phyloP scores from a whole-genome alignment of 306 rosid genomes.

The Medicago arabica region DNA sequence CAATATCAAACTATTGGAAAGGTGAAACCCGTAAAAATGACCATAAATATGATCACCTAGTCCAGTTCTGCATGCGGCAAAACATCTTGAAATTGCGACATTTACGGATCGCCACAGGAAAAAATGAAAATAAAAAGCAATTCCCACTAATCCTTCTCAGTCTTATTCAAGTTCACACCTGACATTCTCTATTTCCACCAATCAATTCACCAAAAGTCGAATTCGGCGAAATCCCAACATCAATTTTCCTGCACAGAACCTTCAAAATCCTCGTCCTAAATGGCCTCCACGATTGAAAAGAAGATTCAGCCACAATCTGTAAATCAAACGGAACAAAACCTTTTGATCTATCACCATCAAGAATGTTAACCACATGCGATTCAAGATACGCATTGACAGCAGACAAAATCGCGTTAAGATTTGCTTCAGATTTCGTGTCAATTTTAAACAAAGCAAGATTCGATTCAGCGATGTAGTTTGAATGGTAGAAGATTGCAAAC shows the following conservation, averaged over 20 bases:
- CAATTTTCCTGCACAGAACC: constrained; percentile 58
- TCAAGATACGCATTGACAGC: constrained; percentile 47
- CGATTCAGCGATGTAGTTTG: constrained; percentile 41
- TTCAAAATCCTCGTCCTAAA: constrained; percentile 60
- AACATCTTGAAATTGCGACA: too few species aligned
- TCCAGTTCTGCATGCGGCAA: too few species aligned
- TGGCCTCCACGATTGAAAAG: constrained; percentile 69
- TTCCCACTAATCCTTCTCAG: too few species aligned
- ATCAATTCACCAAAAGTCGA: constrained; percentile 52
- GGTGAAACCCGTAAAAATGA: too few species aligned
- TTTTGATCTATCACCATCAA: constrained; percentile 44
- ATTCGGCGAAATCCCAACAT: constrained; percentile 51
- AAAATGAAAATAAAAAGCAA: too few species aligned
- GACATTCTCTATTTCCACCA: constrained; percentile 59
- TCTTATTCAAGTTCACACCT: constrained; percentile 68
- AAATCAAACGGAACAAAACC: constrained; percentile 62
- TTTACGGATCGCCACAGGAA: too few species aligned
- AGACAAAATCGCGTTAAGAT: constrained; percentile 55
- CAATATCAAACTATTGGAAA: too few species aligned
- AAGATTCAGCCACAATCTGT: constrained; percentile 53
- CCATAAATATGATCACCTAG: too few species aligned
- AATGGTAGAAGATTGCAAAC: constrained; percentile 39
- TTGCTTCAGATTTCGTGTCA: constrained; percentile 45
- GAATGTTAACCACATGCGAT: too few species aligned
- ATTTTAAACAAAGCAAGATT: constrained; percentile 61